These are phyloP conservation scores for Podospora bellae-mahoneyi DNA, from an alignment of 495 filamentous ascomycete species.

Conservation along the genomic window DNA sequence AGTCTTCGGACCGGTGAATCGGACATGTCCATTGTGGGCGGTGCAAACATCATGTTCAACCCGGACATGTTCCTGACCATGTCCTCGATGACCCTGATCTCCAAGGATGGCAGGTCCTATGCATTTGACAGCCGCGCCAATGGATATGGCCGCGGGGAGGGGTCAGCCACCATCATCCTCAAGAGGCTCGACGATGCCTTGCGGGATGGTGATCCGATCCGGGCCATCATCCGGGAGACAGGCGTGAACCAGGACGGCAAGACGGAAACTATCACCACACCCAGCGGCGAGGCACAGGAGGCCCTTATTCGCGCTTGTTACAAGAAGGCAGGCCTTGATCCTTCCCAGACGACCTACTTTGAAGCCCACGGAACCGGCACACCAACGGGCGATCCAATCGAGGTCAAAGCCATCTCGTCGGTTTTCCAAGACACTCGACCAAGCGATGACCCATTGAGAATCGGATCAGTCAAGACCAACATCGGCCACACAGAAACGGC, in stretches of 20 bases:
- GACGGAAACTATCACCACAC: conserved; percentile 43
- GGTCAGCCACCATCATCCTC: conserved; percentile 52
- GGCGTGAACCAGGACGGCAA: conserved; percentile 58
- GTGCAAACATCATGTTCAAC: conserved; percentile 36
- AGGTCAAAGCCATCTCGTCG: conserved; percentile 45
- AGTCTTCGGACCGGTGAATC: conserved; percentile 50
- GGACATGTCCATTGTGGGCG: conserved; percentile 45
- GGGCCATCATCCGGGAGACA: conserved; percentile 57
- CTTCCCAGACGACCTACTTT: conserved; percentile 42
- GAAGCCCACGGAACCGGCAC: conserved; percentile 59
- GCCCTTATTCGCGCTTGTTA: conserved; percentile 50
- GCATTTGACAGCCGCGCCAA: conserved; percentile 53
- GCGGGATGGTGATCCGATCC: conserved; percentile 53
- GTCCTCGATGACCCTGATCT: conserved; percentile 35
- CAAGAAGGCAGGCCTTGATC: conserved; percentile 42
- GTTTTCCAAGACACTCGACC: conserved; percentile 37
- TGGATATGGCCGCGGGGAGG: conserved; percentile 63
- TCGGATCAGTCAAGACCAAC: conserved; percentile 43
- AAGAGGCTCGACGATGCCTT: conserved; percentile 58
- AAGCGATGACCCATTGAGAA: conserved; percentile 36
- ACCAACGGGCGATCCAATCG: conserved; percentile 55
- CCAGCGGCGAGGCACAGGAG: conserved; percentile 51
- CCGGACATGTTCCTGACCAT: conserved; percentile 35
- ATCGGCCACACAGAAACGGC: conserved; percentile 44
- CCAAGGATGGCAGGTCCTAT: conserved; percentile 34